Evolutionary conservation across 2,329 filamentous ascomycete species (phyloP).

Genomic region (Pseudonectria buxi): DNA sequence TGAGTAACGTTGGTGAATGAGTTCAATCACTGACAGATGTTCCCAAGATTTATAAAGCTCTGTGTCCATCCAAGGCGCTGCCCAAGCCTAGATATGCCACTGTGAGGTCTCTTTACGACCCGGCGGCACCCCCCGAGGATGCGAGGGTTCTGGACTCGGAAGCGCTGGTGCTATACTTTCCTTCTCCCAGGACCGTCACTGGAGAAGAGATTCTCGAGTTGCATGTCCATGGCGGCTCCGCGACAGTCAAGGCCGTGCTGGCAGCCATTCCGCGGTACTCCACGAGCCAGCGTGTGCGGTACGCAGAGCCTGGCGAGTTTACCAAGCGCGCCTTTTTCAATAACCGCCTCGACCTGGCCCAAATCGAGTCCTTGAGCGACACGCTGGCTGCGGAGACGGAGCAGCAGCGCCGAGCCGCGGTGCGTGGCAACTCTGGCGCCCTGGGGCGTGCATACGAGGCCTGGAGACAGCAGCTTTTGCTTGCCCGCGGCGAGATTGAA

Average conservation of each 20-base stretch:
- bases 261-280: constrained; percentile 60
- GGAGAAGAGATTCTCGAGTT: constrained; percentile 90
- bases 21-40: constrained; percentile 3
- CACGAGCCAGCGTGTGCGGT: constrained; percentile 51
- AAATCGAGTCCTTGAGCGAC: constrained; percentile 64
- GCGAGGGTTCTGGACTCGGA: constrained; percentile 65
- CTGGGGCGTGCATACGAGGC: constrained; percentile 71
- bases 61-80: constrained; percentile 41
- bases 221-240: constrained; percentile 87
- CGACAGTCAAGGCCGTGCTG: constrained; percentile 81
- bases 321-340: constrained; percentile 89
- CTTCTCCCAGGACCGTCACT: constrained; percentile 73
- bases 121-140: constrained; percentile 14
- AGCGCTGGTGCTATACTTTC: constrained; percentile 78
- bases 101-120: constrained; percentile 66
- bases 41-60: constrained; percentile 40
- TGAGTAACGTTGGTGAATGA: not conserved
- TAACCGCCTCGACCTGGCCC: constrained; percentile 74
- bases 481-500: constrained; percentile 84
- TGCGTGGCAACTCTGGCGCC: constrained; percentile 65
- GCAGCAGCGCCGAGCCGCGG: constrained; percentile 81
- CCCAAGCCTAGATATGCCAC: constrained; percentile 54
- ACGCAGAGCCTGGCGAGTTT: constrained; percentile 93
- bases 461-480: constrained; percentile 72
- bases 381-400: constrained; percentile 70